Base-by-base conservation (phyloP, 805 yeast genomes). In the Yarrowia yakushimensis region DNA sequence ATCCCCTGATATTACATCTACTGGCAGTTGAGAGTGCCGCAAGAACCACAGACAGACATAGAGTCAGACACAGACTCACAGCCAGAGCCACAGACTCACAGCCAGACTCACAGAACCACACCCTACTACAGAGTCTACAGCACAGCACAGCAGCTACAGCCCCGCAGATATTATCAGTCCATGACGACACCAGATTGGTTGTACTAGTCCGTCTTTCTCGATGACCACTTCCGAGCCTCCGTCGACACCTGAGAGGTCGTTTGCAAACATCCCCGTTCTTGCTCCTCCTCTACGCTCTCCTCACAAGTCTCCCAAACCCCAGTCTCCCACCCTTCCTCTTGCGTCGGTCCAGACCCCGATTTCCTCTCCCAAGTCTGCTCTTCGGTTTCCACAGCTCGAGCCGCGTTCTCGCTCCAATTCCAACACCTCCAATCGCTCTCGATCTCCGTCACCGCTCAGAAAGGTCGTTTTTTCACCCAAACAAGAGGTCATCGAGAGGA, bases 381-480 rank as follows among this genome's bases (percentile, higher is more conserved):
- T 52, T 11, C 59, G 59, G 17, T 52, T 52, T 10, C 59, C 59
- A 1, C 59, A 52, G 25, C 59, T 52, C 13, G 59, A 52, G 23
- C 59, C 59, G 3, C 42, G 59, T 9, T 52, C 59, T 2, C 27
- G 59, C 11, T 52, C 59, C 34, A 52, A 52, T 22, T 34, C 43
- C 25, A 52, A 52, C 43, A 52, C 42, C 2, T 52, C 59, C 11
- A 52, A 31, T 25, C 43, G 59, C 18, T 52, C 59, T 2, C 30
- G 59, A 1, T 52, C 59, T 17, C 59, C 59, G 22, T 52, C 59
- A 3, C 59, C 59, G 25, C 33, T 52, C 8, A 15, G 59, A 5
- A 52, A 52, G 18, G 59, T 52, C 9, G 59, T 52, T 9, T 52
- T 52, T 25, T 52, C 59, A 4, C 59, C 59, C 23, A 34, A 52